Base-by-base conservation (phyloP, 2,329 filamentous ascomycete genomes). In the Thielaviopsis populi region DNA sequence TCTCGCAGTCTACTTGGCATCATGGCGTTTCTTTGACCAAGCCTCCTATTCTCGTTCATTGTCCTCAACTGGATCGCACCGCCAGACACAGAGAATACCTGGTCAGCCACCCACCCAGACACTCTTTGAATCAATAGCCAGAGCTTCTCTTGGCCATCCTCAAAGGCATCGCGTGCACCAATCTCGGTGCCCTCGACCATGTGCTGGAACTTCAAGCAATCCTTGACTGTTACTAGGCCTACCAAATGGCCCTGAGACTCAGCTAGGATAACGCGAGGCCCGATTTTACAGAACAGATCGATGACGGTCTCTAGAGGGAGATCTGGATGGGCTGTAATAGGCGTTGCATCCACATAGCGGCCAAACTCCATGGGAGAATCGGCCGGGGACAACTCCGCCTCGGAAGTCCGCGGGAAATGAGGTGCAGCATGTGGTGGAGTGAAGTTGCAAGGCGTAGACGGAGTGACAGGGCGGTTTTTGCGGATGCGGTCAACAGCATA, bases 221-320 rank as follows among this genome's bases (percentile, higher is more conserved):
- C 94, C 73, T 99, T 99, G 67, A 96, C 88, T 0, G 94, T 99
- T 0, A 99, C 89, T 0, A 99, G 79, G 0, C 94, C 94, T 0
- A 82, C 83, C 1, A 99, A 80, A 60, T 83, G 83, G 15, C 94
- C 94, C 65, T 89, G 87, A 71, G 96, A 87, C 73, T 99, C 94
- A 46, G 96, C 87, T 2, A 99, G 80, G 60, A 99, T 92, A 5
- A 96, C 91, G 1, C 94, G 83, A 0, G 92, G 94, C 0, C 94
- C 94, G 72, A 99, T 95, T 76, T 97, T 99, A 73, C 92, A 92
- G 78, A 99, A 99, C 11, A 99, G 80, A 71, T 99, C 94, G 91
- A 99, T 96, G 40, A 95, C 92, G 0, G 94, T 99, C 75, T 99
- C 94, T 0, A 99, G 83, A 0, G 92, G 88, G 0, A 97, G 83